Conservation (phyloP, 2,329 filamentous ascomycete species). For the Cercospora sp. region DNA sequence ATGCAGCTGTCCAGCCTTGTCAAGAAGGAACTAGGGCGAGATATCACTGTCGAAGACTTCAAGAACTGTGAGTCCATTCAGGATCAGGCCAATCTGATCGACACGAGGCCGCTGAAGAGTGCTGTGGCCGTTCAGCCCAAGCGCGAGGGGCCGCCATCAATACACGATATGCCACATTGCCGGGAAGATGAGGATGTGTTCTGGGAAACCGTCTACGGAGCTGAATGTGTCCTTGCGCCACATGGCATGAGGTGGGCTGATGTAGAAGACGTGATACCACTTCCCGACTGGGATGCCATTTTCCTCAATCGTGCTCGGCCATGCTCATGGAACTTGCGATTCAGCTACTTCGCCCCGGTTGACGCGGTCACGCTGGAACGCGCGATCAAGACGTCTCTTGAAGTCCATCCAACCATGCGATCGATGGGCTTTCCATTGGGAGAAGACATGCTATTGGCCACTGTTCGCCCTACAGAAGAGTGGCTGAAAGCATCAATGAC, state of each 20-base stretch:
- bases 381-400: slow-evolving; percentile 34
- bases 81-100: slow-evolving; percentile 36
- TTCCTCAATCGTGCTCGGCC: slow-evolving; percentile 35
- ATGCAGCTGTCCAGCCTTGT: slow-evolving; percentile 38
- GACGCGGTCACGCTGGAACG: slow-evolving; percentile 26
- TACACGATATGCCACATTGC: slow-evolving; percentile 35
- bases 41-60: slow-evolving; percentile 39
- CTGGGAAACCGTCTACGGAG: slow-evolving; percentile 28
- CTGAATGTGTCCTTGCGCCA: slow-evolving; percentile 28
- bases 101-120: slow-evolving; percentile 29
- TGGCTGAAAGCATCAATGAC: slow-evolving; percentile 36
- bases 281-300: slow-evolving; percentile 39
- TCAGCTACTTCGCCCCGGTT: slow-evolving; percentile 34
- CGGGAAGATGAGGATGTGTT: slow-evolving; percentile 32
- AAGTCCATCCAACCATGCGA: slow-evolving; percentile 35
- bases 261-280: slow-evolving; percentile 39
- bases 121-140: slow-evolving; percentile 23
- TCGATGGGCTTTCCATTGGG: slow-evolving; percentile 33
- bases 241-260: slow-evolving; percentile 37
- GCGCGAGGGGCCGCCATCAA: slow-evolving; percentile 33
- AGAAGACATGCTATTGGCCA: slow-evolving; percentile 34
- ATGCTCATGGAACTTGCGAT: slow-evolving; percentile 37
- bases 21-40: slow-evolving; percentile 36
- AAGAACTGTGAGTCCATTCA: slow-evolving; percentile 37
- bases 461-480: slow-evolving; percentile 30